Evolutionary conservation across 1,139 yeast species (phyloP), one percentile per base, ranked within the genome.

Genomic region (Fermentozyma sake): DNA sequence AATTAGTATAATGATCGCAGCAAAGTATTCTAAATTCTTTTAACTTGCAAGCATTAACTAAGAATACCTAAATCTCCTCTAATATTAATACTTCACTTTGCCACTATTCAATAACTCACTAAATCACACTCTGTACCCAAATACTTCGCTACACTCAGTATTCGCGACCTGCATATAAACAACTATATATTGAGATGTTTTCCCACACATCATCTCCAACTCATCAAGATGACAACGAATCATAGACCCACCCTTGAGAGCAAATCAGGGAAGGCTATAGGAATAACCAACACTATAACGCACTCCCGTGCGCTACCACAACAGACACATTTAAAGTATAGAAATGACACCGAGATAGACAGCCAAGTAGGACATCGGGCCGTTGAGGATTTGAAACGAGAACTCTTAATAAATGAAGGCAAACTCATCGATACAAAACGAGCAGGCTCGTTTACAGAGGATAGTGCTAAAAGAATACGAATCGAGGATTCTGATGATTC

Each of bases 191-290:
- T n/a, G n/a, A n/a, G n/a, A n/a, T n/a, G n/a, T n/a, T n/a, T n/a
- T n/a, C n/a, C n/a, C n/a, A n/a, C n/a, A n/a, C n/a, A 20, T 9
- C 22, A 20, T 20, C 12, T 7, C 22, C 7, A 11, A 7, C 11
- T 20, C 11, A 11, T 11, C 15, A 20, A 3, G 13, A 85, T 85
- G 95, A 82, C 95, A 2, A 80, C 95, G 3, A 91, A 93, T 26
- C 95, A 85, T 49, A 70, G 94, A 50, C 96, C 96, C 0, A 85
- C 94, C 6, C 68, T 85, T 37, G 96, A 87, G 46, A 84, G 91
- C 34, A 87, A 94, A 32, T 70, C 77, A 43, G 96, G 96, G 4
- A 74, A 72, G 41, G 62, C 60, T 16, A 55, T 68, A 28, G 44
- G 46, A 2, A 63, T 67, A 14, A 36, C 41, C 10, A 62, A 62